Conservation (phyloP, 768 basidiomycete species). For the Lactarius pseudohatsudake region DNA sequence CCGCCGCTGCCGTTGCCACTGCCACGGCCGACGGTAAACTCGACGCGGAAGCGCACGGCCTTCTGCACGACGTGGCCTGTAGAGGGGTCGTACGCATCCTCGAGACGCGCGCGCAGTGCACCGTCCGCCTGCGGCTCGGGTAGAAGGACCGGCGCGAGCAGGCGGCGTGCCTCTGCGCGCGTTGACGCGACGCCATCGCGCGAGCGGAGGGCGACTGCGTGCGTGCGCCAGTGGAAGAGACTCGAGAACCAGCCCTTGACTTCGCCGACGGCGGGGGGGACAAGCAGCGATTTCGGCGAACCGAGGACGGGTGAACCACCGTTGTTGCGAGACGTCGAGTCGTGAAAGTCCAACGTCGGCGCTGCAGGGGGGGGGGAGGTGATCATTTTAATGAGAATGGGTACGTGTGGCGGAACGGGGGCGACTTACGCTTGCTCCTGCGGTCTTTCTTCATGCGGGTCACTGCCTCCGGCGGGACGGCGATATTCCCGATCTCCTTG, state of each 20-base stretch:
- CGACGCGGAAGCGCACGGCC: slow-evolving; percentile 79
- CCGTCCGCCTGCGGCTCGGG: slow-evolving; percentile 54
- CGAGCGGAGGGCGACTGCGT: slow-evolving; percentile 57
- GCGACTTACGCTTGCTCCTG: slow-evolving; percentile 54
- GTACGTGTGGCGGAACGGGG: not conserved
- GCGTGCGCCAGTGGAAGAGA: slow-evolving; percentile 87
- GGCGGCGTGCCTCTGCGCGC: slow-evolving; percentile 57
- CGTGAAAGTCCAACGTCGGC: slow-evolving; percentile 54
- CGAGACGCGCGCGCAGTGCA: slow-evolving; percentile 53
- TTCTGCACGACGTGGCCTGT: slow-evolving; percentile 56
- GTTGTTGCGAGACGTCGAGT: slow-evolving; percentile 41
- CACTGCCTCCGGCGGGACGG: slow-evolving; percentile 37
- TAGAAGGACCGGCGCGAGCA: slow-evolving; percentile 68
- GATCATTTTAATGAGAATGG: slow-evolving; percentile 5
- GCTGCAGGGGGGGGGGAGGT: slow-evolving; percentile 39
- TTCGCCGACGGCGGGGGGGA: slow-evolving; percentile 76
- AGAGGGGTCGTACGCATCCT: slow-evolving; percentile 45
- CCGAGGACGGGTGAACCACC: slow-evolving; percentile 48
- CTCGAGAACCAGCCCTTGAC: slow-evolving; percentile 95
- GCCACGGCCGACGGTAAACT: slow-evolving; percentile 48
- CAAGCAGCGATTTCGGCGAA: slow-evolving; percentile 41
- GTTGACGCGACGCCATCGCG: slow-evolving; percentile 56
- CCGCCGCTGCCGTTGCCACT: slow-evolving; percentile 38
- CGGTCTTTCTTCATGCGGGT: slow-evolving; percentile 52
- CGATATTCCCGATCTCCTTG: slow-evolving; percentile 55